Evolutionary conservation across 495 filamentous ascomycete genomes (phyloP).

Genomic region (Friedmanniomyces endolithicus): DNA sequence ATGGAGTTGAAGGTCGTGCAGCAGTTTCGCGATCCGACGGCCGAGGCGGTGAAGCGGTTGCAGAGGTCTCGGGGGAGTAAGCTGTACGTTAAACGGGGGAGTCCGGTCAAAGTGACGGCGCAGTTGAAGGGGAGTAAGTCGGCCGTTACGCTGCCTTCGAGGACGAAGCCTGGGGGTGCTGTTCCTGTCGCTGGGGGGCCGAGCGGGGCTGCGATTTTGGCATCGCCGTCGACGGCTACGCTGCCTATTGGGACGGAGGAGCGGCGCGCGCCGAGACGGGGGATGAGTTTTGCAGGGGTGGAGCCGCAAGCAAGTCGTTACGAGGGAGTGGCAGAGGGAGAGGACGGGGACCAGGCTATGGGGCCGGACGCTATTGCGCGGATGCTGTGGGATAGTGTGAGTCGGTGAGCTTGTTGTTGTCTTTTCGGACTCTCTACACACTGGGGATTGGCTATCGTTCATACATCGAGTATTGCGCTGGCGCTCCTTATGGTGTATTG

Average conservation of each 20-base stretch:
- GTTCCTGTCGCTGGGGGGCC: neutral
- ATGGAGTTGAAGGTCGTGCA: constrained; percentile 19
- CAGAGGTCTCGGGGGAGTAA: neutral
- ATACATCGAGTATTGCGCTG: neutral
- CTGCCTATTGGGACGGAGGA: neutral
- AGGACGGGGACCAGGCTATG: neutral
- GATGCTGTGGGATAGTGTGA: constrained; percentile 12
- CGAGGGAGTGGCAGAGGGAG: constrained; percentile 2
- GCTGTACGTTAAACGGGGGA: neutral
- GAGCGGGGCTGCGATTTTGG: constrained; percentile 11
- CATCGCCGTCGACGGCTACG: constrained; percentile 3
- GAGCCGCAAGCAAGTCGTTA: neutral
- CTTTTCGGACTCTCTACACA: neutral
- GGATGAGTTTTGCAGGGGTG: constrained; percentile 7
- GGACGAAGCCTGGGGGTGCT: neutral
- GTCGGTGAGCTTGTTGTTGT: neutral
- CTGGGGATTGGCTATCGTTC: no score
- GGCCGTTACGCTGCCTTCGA: constrained; percentile 4
- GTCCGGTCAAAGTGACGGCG: neutral
- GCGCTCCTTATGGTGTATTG: neutral
- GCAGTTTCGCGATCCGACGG: constrained; percentile 14
- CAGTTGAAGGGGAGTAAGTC: constrained; percentile 9
- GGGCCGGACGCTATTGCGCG: constrained; percentile 13
- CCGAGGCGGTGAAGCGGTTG: constrained; percentile 9
- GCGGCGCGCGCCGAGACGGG: neutral